Evolutionary conservation across 306 rosid genomes (phyloP).

Genomic region (Inga oerstediana): DNA sequence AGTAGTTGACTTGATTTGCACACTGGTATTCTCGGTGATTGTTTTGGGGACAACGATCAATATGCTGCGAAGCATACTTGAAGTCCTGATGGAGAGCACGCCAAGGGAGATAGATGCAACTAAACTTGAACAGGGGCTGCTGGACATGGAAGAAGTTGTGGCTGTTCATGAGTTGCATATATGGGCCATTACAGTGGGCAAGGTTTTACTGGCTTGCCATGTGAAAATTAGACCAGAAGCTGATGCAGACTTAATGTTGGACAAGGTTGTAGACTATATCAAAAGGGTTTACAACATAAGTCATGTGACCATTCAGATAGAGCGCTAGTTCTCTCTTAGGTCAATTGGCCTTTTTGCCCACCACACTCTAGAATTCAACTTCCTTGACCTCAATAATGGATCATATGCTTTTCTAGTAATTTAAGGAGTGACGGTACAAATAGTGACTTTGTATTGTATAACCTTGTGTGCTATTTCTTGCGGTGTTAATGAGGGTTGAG

Average conservation of each 20-base stretch:
- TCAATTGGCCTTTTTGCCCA: conserved; percentile 18
- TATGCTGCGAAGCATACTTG: conserved; percentile 72
- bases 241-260: conserved; percentile 68
- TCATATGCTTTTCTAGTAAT: conserved; percentile 11
- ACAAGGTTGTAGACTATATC: conserved; percentile 66
- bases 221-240: conserved; percentile 81
- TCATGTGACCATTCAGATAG: conserved; percentile 79
- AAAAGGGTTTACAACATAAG: conserved; percentile 75
- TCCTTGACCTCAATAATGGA: conserved; percentile 25
- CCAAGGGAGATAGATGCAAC: conserved; percentile 81
- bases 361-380: conserved; percentile 23
- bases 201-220: conserved; percentile 76
- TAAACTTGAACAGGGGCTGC: conserved; percentile 56
- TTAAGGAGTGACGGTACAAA: not conserved
- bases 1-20: conserved; percentile 72
- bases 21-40: conserved; percentile 62
- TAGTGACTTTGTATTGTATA: conserved; percentile 7
- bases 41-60: conserved; percentile 72
- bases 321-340: conserved; percentile 44
- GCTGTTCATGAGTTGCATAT: conserved; percentile 83
- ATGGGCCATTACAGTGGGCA: conserved; percentile 85
- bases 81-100: conserved; percentile 81
- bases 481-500: not conserved
- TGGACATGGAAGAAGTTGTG: conserved; percentile 76
- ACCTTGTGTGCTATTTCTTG: conserved; percentile 5